These are phyloP conservation scores for Ceratopteris richardii DNA, from an alignment of 75 land plant species.

Conservation along the genomic window DNA sequence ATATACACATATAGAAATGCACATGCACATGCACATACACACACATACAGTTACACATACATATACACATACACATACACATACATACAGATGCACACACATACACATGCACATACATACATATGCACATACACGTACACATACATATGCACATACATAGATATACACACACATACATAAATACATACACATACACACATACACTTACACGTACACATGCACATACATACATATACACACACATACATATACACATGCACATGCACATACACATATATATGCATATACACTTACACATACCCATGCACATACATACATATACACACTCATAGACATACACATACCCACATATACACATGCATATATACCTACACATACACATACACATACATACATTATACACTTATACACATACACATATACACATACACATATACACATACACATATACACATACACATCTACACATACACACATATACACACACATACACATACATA, in stretches of 20 bases:
- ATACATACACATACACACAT: too few species aligned
- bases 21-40: too few species aligned
- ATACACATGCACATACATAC: too few species aligned
- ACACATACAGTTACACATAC: too few species aligned
- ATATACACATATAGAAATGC: too few species aligned
- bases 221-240: too few species aligned
- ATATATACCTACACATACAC: conserved; percentile 2
- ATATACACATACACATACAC: too few species aligned
- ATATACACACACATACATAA: too few species aligned
- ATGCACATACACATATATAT: not conserved
- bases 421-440: conserved; percentile 4
- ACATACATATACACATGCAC: not conserved
- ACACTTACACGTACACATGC: too few species aligned
- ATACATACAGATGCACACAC: too few species aligned
- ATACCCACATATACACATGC: conserved; percentile 1
- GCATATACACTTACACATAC: not conserved
- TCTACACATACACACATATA: conserved; percentile 1
- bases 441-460: conserved; percentile 4
- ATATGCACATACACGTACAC: too few species aligned
- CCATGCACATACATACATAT: not conserved
- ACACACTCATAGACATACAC: conserved; percentile 1
- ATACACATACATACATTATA: not conserved
- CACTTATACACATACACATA: conserved; percentile 2
- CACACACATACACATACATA: conserved; percentile 5
- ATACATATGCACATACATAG: too few species aligned